Evolutionary conservation across 1,284 basidiomycete species (phyloP).

Genomic region (Cryptococcus floricola): DNA sequence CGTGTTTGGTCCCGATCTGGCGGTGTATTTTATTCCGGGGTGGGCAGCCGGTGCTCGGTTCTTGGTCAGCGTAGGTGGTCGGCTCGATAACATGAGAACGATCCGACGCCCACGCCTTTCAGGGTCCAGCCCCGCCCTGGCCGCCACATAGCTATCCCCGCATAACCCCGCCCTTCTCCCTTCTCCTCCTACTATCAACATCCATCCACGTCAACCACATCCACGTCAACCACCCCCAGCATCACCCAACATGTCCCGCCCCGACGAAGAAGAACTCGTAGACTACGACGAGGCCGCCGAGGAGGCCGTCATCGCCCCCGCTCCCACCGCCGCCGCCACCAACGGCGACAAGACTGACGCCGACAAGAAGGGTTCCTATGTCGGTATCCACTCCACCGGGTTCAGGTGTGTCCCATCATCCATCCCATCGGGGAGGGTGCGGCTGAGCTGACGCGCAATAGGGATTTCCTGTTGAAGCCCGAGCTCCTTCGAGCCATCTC

Average conservation of each 20-base stretch:
- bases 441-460: too few relatives aligned
- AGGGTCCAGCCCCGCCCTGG: too few relatives aligned
- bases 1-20: too few relatives aligned
- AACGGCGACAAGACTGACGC: conserved; percentile 60
- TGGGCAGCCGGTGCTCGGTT: too few relatives aligned
- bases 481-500: conserved; percentile 96
- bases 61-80: too few relatives aligned
- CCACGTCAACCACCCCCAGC: background rate
- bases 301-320: conserved; percentile 62
- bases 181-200: background rate
- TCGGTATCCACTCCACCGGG: conserved; percentile 93
- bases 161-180: conserved; percentile 13
- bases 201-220: background rate
- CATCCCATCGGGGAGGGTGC: background rate
- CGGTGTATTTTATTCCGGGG: too few relatives aligned
- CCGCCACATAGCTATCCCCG: conserved; percentile 9
- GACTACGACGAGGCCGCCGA: conserved; percentile 96
- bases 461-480: conserved; percentile 95
- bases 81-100: too few relatives aligned
- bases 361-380: conserved; percentile 94
- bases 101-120: too few relatives aligned
- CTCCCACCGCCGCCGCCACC: conserved; percentile 58
- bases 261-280: conserved; percentile 52
- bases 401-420: conserved; percentile 63
- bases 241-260: conserved; percentile 27